Evolutionary conservation across 208 protist genomes (phyloP), one percentile per base, ranked within the genome.

Genomic region (Phytomonas sp.): DNA sequence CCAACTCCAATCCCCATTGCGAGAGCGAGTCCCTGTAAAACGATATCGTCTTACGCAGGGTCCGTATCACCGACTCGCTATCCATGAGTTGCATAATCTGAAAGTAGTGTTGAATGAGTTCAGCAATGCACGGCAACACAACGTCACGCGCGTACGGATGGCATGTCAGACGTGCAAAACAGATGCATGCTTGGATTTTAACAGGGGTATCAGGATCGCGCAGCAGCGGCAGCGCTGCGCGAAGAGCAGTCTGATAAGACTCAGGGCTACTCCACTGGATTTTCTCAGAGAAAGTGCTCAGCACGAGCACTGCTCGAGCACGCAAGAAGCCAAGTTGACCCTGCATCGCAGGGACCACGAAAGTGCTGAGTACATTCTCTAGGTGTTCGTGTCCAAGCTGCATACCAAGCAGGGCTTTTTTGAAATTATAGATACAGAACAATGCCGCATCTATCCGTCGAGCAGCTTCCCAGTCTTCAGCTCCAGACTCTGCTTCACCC

Each of bases 21-120:
- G 88, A 90, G 29, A 98, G 87, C 56, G 87, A 85, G 62, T 82
- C 68, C 66, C 81, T 75, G 75, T 97, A 98, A 64, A 87, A 83
- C 33, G 75, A 59, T 33, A 98, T 95, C 1, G 95, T 94, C 31
- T 86, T 86, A 31, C 91, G 91, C 30, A 98, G 73, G 29, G 94
- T 95, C 30, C 86, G 79, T 29, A 98, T 84, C 8, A 98, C 82
- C 7, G 81, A 84, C 36, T 97, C 94, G 75, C 89, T 93, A 69
- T 97, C 92, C 72, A 97, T 93, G 52, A 97, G 72, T 8, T 79
- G 80, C 85, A 98, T 95, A 0, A 97, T 77, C 32, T 82, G 67
- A 61, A 98, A 97, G 76, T 96, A 97, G 60, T 94, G 79, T 33
- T 97, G 82, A 6, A 98, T 83, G 16, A 98, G 62, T 36, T 96